Base-by-base conservation (phyloP, 352 stramenopile species). In the Elongisporangium senticosum region DNA sequence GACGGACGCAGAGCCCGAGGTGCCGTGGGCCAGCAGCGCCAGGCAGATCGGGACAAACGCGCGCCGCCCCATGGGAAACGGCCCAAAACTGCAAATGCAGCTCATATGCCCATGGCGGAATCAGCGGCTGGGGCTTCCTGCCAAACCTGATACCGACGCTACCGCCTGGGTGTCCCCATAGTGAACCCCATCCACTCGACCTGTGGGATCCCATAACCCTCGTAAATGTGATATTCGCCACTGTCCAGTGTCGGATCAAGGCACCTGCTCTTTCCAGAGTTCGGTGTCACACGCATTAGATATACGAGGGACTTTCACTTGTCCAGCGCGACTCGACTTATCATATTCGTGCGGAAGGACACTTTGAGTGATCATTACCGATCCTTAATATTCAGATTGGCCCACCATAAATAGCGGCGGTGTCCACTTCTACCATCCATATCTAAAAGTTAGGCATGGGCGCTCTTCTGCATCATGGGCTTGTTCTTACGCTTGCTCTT, bases 1-100 rank as follows among this genome's bases (percentile, higher is more conserved):
- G 52, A 90, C 59, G 28, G 51, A 57, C 24, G 50, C 53, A 22
- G 58, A 55, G 28, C 28, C 50, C 19, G 23, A 19, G 28, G 24
- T 37, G 10, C 8, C 51, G 20, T 33, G 21, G 24, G 26, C 20
- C 19, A 60, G 26, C 47, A 52, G 20, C 4, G 24, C 48, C 21
- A 65, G 60, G 53, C 33, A 43, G 33, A 53, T 53, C 20, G 20
- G 22, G 19, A 22, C 49, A 53, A 53, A 53, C 19, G 19, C 49
- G 15, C 49, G 49, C 15, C 49, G 23, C 13, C 10, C 33, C 33
- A 43, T 43, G 33, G 33, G 33, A 43, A 43, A 43, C 33, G 7
- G 33, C 33, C 33, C 33, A 43, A 43, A 43, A 43, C 33, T 10
- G 33, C 33, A 43, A 43, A 43, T 43, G 33, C 33, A 43, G 33